A percentile compares a stretch with the other conserved stretches of the same genome.
phyloP scores from a whole-genome alignment of 176 grass and related monocot genomes.

The Avena insularis region DNA sequence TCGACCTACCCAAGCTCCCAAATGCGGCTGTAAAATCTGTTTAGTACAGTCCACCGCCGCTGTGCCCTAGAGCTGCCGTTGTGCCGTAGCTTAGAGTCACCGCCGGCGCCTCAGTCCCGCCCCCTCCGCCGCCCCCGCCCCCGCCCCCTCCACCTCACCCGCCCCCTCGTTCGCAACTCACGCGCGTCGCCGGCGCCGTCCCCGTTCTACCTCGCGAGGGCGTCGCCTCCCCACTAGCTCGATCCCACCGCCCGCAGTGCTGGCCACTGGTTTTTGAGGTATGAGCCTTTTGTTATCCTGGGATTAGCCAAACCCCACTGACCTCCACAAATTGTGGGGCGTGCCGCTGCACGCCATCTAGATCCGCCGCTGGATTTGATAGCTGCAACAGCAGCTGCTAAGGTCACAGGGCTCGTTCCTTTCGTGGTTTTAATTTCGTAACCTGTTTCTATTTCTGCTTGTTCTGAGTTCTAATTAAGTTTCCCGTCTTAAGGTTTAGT shows the following conservation, averaged over 20 bases:
- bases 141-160: too few species aligned
- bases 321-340: neutral
- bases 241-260: neutral
- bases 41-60: too few species aligned
- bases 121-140: neutral
- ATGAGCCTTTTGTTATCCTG: neutral
- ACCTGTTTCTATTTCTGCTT: neutral
- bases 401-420: too few species aligned
- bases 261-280: neutral
- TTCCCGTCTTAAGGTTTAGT: neutral
- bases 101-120: neutral
- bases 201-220: neutral
- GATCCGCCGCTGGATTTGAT: constrained; percentile 16
- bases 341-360: neutral
- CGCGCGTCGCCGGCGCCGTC: neutral
- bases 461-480: constrained; percentile 16
- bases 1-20: neutral
- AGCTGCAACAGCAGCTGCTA: neutral
- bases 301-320: neutral
- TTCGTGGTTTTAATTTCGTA: too few species aligned
- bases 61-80: neutral
- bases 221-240: neutral
- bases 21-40: constrained; percentile 18
- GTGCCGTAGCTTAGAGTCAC: neutral
- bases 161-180: neutral